A percentile compares a stretch with the other conserved stretches of the same genome.
phyloP scores from a whole-genome alignment of 305 asterid species.

The Solanum hybrid region DNA sequence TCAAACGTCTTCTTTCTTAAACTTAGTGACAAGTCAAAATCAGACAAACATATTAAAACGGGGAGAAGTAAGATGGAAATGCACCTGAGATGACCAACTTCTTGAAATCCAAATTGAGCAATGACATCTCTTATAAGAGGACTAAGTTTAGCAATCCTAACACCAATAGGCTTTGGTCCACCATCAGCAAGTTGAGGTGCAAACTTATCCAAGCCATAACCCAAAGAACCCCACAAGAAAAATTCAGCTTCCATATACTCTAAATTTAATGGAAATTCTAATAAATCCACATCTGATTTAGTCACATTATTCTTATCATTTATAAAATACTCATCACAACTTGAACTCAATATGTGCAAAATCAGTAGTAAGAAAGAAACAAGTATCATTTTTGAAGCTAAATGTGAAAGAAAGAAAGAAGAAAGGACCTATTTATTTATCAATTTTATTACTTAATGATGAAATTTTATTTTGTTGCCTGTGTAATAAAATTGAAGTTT shows the following conservation, averaged over 20 bases:
- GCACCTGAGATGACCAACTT: constrained; percentile 75
- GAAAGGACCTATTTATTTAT: neutral
- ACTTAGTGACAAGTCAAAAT: neutral
- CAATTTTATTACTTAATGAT: neutral
- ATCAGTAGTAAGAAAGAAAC: neutral
- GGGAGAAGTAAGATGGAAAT: neutral
- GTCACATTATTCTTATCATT: constrained; percentile 11
- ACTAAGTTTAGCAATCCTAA: constrained; percentile 34
- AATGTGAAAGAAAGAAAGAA: neutral
- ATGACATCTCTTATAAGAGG: constrained; percentile 41
- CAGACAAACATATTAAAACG: neutral
- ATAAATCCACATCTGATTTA: constrained; percentile 30
- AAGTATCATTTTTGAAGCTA: neutral
- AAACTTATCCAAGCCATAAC: constrained; percentile 47
- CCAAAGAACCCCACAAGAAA: constrained; percentile 58
- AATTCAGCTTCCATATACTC: constrained; percentile 82
- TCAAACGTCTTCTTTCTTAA: neutral
- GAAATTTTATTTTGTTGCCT: neutral
- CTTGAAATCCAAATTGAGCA: constrained; percentile 67
- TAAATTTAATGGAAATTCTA: constrained; percentile 65
- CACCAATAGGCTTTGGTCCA: constrained; percentile 66
- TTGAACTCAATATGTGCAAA: neutral
- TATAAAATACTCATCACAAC: neutral
- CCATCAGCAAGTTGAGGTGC: constrained; percentile 52
- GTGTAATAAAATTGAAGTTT: neutral